Evolutionary conservation across 1,139 yeast species (phyloP).

Genomic region (Zygoascus meyerae): DNA sequence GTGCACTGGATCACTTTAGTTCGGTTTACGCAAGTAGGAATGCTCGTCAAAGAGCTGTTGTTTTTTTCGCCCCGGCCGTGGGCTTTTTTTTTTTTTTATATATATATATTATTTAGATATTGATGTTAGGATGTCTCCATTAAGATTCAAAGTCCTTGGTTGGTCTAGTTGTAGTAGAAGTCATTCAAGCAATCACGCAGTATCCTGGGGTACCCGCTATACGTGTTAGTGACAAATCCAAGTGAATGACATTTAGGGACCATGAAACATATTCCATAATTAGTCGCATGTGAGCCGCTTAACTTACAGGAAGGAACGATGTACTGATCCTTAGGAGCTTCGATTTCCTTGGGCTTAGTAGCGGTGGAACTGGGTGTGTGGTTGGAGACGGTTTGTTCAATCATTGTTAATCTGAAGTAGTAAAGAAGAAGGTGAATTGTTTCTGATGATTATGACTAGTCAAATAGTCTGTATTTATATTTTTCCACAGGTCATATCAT

Average conservation of each 20-base stretch:
- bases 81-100: too few species aligned
- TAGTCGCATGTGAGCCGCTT: background rate
- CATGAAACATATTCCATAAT: background rate
- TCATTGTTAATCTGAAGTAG: conserved; percentile 11
- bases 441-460: background rate
- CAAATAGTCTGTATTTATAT: background rate
- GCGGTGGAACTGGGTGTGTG: conserved; percentile 5
- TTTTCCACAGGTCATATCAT: background rate
- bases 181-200: too few species aligned
- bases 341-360: conserved; percentile 15
- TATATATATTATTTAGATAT: too few species aligned
- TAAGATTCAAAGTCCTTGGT: too few species aligned
- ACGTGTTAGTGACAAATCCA: background rate
- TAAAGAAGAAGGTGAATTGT: conserved; percentile 2
- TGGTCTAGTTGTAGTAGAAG: too few species aligned
- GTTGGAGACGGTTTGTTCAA: conserved; percentile 4
- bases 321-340: conserved; percentile 16
- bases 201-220: too few species aligned
- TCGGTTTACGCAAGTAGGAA: too few species aligned
- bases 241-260: background rate
- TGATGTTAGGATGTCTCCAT: too few species aligned
- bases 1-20: too few species aligned
- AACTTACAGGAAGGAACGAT: conserved; percentile 13
- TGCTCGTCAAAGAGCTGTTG: too few species aligned
- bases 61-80: too few species aligned